Percentiles rank a stretch among this genome's conserved stretches.
These are phyloP conservation scores for Camelina laxa DNA, from an alignment of 345 rosid species.

Conservation along the genomic window DNA sequence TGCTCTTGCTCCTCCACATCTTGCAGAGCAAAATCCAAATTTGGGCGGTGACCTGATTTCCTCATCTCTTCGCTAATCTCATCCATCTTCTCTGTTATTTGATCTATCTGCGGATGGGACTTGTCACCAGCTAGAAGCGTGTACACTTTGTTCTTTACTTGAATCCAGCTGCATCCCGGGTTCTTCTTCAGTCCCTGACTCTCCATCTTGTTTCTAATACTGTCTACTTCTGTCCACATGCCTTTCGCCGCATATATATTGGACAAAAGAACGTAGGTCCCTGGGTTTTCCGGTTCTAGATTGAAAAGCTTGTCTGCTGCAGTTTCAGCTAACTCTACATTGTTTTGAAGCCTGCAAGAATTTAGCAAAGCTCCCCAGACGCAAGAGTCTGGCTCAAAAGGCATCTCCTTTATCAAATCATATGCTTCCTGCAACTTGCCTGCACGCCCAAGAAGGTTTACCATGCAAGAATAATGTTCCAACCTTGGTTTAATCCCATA, in stretches of 20 bases:
- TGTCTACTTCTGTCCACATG: constrained; percentile 60
- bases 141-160: constrained; percentile 56
- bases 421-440: constrained; percentile 74
- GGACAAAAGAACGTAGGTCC: constrained; percentile 64
- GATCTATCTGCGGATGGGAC: constrained; percentile 48
- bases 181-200: constrained; percentile 60
- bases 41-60: constrained; percentile 43
- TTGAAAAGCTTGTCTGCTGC: constrained; percentile 57
- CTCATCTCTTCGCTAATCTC: constrained; percentile 51
- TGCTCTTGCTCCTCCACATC: constrained; percentile 59
- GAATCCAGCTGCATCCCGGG: constrained; percentile 79
- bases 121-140: constrained; percentile 57
- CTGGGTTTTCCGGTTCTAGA: constrained; percentile 65
- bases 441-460: constrained; percentile 72
- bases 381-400: constrained; percentile 63
- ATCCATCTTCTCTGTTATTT: constrained; percentile 48
- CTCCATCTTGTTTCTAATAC: constrained; percentile 60
- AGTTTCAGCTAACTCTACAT: constrained; percentile 50
- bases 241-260: constrained; percentile 65
- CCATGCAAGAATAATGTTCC: constrained; percentile 85
- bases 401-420: constrained; percentile 62
- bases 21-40: constrained; percentile 46
- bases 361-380: constrained; percentile 88
- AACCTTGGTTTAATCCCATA: constrained; percentile 58
- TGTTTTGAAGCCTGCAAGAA: constrained; percentile 62